A percentile compares a stretch with the other conserved stretches of the same genome.
phyloP scores from a whole-genome alignment of 2,329 filamentous ascomycete genomes.

The Phialemonium atrogriseum region DNA sequence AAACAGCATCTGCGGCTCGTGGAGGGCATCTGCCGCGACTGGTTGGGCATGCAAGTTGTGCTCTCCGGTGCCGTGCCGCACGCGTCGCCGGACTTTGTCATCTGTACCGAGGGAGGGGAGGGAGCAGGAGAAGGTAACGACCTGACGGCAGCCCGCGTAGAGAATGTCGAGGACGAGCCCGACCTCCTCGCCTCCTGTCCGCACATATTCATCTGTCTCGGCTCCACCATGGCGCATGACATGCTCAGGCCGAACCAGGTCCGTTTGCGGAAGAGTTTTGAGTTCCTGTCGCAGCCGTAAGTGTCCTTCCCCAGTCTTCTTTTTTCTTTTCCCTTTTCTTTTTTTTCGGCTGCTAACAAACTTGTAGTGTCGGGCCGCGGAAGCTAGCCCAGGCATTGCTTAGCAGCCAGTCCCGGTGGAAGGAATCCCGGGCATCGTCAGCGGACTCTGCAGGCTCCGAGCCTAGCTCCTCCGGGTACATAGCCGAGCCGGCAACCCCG shows the following conservation, averaged over 20 bases:
- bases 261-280: conserved; percentile 11
- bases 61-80: conserved; percentile 5
- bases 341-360: too few species aligned
- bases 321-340: too few species aligned
- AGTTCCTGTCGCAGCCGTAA: conserved; percentile 29
- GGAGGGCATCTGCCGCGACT: conserved; percentile 21
- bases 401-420: conserved; percentile 19
- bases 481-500: too few species aligned
- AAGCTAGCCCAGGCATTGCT: conserved; percentile 25
- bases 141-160: too few species aligned
- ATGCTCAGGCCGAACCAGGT: conserved; percentile 8
- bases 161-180: not conserved
- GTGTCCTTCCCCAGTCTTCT: conserved; percentile 9
- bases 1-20: conserved; percentile 12
- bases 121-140: conserved; percentile 1
- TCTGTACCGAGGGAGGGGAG: conserved; percentile 12
- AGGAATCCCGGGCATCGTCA: conserved; percentile 9
- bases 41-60: conserved; percentile 17
- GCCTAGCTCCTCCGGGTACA: too few species aligned
- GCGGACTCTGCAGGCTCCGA: too few species aligned
- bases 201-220: conserved; percentile 7
- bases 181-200: conserved; percentile 1
- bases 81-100: conserved; percentile 16
- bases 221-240: conserved; percentile 15
- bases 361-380: conserved; percentile 25